These are phyloP conservation scores for Eremochloa ophiuroides DNA, from an alignment of 176 grass and related monocot genomes.

Conservation along the genomic window DNA sequence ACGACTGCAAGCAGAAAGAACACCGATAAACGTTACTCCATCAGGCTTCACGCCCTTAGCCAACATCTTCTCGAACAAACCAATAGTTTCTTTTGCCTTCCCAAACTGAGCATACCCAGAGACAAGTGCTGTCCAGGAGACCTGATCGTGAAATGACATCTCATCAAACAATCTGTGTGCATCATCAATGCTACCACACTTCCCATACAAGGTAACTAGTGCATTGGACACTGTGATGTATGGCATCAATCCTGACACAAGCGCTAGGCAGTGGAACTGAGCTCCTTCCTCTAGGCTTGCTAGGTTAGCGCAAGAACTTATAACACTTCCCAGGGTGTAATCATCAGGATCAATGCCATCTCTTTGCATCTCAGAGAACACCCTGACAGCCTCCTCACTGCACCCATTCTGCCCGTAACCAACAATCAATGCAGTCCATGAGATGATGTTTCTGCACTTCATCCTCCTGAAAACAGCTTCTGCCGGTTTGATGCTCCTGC, in stretches of 20 bases:
- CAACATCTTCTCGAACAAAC: conserved; percentile 66
- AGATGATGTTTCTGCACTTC: conserved; percentile 48
- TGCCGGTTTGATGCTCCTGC: conserved; percentile 37
- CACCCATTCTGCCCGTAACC: conserved; percentile 65
- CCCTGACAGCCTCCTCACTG: conserved; percentile 48
- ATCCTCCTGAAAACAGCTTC: conserved; percentile 54
- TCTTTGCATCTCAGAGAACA: conserved; percentile 51
- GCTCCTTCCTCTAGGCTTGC: conserved; percentile 68
- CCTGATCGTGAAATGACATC: conserved; percentile 37
- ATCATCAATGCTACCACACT: conserved; percentile 65
- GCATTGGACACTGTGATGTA: conserved; percentile 72
- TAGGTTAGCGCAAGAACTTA: conserved; percentile 58
- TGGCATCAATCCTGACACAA: conserved; percentile 43
- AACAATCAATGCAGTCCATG: conserved; percentile 66
- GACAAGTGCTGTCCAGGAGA: conserved; percentile 69
- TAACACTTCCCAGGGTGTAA: conserved; percentile 61
- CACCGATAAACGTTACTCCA: conserved; percentile 61
- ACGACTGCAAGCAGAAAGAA: conserved; percentile 69
- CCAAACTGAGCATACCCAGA: conserved; percentile 67
- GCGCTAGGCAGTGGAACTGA: conserved; percentile 60
- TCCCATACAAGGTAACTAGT: conserved; percentile 65
- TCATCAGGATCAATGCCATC: conserved; percentile 50
- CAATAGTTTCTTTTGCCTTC: conserved; percentile 64
- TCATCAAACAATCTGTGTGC: conserved; percentile 50
- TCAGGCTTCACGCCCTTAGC: conserved; percentile 51